Conservation (phyloP, 2,329 filamentous ascomycete genomes). For the Cladosporium sp. region DNA sequence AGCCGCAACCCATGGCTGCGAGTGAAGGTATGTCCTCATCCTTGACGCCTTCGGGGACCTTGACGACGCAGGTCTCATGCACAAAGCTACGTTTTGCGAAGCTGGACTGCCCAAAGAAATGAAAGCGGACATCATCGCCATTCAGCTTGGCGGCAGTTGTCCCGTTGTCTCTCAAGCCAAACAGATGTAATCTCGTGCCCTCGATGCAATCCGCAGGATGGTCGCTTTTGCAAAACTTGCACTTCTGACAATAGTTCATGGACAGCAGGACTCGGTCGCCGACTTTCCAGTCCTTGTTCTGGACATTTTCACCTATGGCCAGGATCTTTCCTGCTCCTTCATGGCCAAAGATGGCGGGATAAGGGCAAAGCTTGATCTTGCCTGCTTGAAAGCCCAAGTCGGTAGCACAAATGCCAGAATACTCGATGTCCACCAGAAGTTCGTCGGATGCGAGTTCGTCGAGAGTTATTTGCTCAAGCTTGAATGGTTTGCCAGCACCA, state of each 20-base stretch:
- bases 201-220: not conserved
- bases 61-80: conserved; percentile 26
- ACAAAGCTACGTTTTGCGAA: conserved; percentile 25
- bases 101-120: conserved; percentile 28
- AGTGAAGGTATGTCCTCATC: conserved; percentile 23
- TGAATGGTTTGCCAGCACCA: not conserved
- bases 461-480: not conserved
- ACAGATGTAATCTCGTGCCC: not conserved
- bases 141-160: not conserved
- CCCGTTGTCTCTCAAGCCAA: not conserved
- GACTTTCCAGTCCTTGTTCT: not conserved
- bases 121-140: conserved; percentile 24
- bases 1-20: conserved; percentile 28
- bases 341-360: not conserved
- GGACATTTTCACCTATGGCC: not conserved
- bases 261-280: not conserved
- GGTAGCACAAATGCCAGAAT: not conserved
- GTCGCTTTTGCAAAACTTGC: not conserved
- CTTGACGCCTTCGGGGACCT: conserved; percentile 19
- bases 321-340: not conserved
- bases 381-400: not conserved
- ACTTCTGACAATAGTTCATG: not conserved
- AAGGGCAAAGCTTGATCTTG: not conserved
- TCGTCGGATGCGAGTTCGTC: not conserved
- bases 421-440: not conserved